Conservation (phyloP, 1,139 yeast species). For the Geotrichum fermentans region DNA sequence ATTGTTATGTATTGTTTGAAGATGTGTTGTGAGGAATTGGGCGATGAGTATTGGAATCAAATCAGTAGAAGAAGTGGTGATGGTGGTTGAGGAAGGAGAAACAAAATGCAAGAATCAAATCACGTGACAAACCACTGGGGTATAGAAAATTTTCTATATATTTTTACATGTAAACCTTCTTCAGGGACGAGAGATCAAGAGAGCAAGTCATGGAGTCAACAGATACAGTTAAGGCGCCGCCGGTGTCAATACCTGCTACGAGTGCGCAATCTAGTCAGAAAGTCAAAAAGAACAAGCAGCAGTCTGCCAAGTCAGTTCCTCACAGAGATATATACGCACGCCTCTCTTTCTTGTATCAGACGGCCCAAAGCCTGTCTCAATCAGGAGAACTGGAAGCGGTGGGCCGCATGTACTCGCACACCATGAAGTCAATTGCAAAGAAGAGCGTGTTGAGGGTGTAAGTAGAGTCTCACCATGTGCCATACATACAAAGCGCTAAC, state of each 20-base stretch:
- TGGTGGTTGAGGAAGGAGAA: slow-evolving; percentile 8
- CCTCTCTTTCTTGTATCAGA: slow-evolving; percentile 53
- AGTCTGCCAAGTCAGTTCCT: slow-evolving; percentile 41
- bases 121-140: slow-evolving; percentile 4
- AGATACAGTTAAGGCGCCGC: too few species aligned
- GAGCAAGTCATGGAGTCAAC: not conserved
- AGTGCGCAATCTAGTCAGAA: too few species aligned
- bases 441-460: slow-evolving; percentile 56
- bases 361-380: slow-evolving; percentile 38
- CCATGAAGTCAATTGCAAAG: slow-evolving; percentile 47
- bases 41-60: not conserved
- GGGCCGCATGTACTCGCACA: slow-evolving; percentile 45
- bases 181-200: too few species aligned
- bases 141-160: not conserved
- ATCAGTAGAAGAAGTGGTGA: slow-evolving; percentile 10
- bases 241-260: too few species aligned
- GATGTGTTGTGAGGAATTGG: slow-evolving; percentile 6
- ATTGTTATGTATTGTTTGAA: slow-evolving; percentile 37
- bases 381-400: slow-evolving; percentile 17
- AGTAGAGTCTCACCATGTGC: too few species aligned
- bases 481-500: not conserved
- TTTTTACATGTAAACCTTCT: not conserved
- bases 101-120: not conserved
- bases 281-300: slow-evolving; percentile 21
- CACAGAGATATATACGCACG: slow-evolving; percentile 58